Evolutionary conservation across 768 basidiomycete species (phyloP).

Genomic region (Tylopilus sp.): DNA sequence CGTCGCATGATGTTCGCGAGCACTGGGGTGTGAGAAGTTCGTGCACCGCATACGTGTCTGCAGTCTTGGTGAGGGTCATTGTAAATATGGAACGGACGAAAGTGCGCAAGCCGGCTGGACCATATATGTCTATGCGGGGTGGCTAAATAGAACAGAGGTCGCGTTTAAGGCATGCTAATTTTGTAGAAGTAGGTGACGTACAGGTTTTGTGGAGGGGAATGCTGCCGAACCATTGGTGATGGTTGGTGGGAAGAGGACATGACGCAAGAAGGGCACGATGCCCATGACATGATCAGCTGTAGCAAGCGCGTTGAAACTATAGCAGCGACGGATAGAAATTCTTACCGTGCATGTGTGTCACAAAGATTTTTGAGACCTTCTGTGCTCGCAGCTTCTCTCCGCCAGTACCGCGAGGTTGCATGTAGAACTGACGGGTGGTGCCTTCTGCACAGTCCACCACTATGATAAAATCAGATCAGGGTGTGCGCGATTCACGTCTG

Average conservation of each 20-base stretch:
- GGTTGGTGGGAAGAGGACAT: conserved; percentile 48
- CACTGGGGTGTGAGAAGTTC: conserved; percentile 67
- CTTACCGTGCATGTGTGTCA: conserved; percentile 82
- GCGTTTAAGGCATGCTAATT: background rate
- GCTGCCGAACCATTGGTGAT: conserved; percentile 13
- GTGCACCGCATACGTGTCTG: conserved; percentile 69
- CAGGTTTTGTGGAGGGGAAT: conserved; percentile 10
- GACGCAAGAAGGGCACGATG: conserved; percentile 62
- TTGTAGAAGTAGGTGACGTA: conserved; percentile 1
- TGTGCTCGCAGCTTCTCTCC: conserved; percentile 37
- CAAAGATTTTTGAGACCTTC: conserved; percentile 65
- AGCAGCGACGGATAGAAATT: background rate
- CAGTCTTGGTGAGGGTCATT: conserved; percentile 60
- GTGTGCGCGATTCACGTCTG: background rate
- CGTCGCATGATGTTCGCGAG: conserved; percentile 46
- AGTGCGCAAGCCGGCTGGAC: conserved; percentile 71
- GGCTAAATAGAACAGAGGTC: conserved; percentile 17
- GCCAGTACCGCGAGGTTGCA: conserved; percentile 41
- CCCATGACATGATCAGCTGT: conserved; percentile 76
- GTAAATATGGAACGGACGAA: conserved; percentile 70
- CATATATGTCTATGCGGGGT: conserved; percentile 69
- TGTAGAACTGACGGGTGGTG: conserved; percentile 63
- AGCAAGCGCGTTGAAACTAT: conserved; percentile 1
- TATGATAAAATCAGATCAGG: conserved; percentile 25
- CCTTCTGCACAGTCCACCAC: conserved; percentile 88